Percentiles rank a stretch among this genome's conserved stretches.
Conservation (phyloP, 495 filamentous ascomycete species). For the Opeltia flavorubescens region DNA sequence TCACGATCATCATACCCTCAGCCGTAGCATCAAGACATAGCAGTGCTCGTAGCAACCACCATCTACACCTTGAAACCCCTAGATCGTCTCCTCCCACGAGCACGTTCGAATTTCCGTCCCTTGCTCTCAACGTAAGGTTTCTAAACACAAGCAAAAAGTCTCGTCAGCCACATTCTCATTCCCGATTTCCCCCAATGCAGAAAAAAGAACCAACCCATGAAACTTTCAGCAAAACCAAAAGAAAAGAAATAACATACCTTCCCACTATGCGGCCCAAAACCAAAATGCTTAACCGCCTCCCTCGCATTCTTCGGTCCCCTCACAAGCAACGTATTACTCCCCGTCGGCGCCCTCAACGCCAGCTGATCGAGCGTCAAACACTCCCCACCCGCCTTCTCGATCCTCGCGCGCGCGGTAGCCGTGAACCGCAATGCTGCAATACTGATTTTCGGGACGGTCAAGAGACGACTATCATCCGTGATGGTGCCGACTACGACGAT, state of each 20-base stretch:
- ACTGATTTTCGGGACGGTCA: constrained; percentile 76
- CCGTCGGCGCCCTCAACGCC: constrained; percentile 81
- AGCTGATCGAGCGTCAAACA: constrained; percentile 90
- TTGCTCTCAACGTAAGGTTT: constrained; percentile 96
- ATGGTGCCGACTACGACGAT: constrained; percentile 85
- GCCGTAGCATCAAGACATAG: not conserved
- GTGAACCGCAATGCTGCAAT: constrained; percentile 93
- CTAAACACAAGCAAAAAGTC: constrained; percentile 24
- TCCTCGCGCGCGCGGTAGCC: constrained; percentile 83
- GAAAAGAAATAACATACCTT: constrained; percentile 49
- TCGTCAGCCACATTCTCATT: constrained; percentile 4
- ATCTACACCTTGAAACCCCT: constrained; percentile 95
- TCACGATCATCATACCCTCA: not conserved
- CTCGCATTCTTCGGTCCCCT: constrained; percentile 92
- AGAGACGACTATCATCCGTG: constrained; percentile 90
- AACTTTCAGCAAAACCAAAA: not conserved
- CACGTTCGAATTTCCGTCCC: constrained; percentile 97
- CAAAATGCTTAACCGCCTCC: constrained; percentile 98
- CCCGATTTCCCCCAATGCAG: constrained; percentile 5
- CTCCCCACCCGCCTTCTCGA: constrained; percentile 85
- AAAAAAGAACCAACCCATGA: not conserved
- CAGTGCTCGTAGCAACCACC: not conserved
- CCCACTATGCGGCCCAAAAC: constrained; percentile 89
- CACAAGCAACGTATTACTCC: constrained; percentile 85
- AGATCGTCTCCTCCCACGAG: constrained; percentile 93